Evolutionary conservation across 208 protist genomes (phyloP).

Genomic region (Trichomonas vaginalis): DNA sequence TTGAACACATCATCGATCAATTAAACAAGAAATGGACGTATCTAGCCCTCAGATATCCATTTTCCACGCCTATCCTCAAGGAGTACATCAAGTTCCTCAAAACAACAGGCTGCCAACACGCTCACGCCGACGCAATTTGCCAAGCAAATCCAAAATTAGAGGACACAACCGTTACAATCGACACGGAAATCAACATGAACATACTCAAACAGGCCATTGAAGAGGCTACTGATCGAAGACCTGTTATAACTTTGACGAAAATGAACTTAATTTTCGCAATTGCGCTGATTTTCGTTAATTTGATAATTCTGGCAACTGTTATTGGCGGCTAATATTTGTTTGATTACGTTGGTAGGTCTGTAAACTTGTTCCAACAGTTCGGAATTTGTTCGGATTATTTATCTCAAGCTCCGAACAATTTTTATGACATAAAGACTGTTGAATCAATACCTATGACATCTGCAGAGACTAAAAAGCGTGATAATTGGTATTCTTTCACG

Average conservation of each 20-base stretch:
- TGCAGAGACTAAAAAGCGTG: too few relatives aligned
- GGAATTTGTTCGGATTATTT: neutral
- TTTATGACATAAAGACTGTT: neutral
- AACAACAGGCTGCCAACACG: neutral
- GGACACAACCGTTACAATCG: neutral
- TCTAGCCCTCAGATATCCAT: neutral
- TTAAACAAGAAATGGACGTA: neutral
- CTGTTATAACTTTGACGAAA: neutral
- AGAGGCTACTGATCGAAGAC: neutral
- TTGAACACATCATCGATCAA: neutral
- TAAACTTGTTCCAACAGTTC: neutral
- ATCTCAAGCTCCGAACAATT: neutral
- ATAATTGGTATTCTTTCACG: too few relatives aligned
- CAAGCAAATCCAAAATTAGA: neutral
- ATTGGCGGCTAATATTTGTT: neutral
- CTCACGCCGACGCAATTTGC: neutral
- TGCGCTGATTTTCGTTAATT: neutral
- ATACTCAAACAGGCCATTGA: neutral
- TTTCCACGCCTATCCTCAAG: neutral
- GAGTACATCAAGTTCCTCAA: neutral
- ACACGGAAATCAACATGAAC: neutral
- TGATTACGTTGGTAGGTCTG: neutral
- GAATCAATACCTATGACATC: too few relatives aligned
- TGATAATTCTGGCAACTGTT: neutral
- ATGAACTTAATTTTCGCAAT: neutral